Evolutionary conservation across 2,329 filamentous ascomycete species (phyloP), one percentile per base, ranked within the genome.

Genomic region (Aspergillus floridensis): DNA sequence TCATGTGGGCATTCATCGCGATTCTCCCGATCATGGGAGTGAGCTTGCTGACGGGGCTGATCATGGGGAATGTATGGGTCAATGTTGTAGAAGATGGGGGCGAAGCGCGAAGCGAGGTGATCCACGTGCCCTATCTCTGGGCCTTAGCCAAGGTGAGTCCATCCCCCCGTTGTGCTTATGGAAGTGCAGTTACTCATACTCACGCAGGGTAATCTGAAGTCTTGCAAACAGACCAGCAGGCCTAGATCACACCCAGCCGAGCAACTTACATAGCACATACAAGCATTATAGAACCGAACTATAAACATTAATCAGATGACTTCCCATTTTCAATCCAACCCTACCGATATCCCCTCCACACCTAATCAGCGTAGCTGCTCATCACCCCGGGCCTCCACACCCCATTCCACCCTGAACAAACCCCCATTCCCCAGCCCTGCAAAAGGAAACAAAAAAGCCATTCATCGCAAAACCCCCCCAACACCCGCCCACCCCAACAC

Each of bases 1-100:
- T 89, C n/a, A 84, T 86, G 63, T 88, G 86, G 82, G 84, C 86
- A 0, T 87, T 87, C 65, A 79, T 88, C 44, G 77, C 85, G 0
- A 81, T 90, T 41, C 73, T 84, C 12, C 86, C 86, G 0, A 81
- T 89, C 59, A 80, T 88, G 74, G 80, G 73, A 38, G 58, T 83
- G 5, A 78, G 77, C 19, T 70, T 82, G 2, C 48, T 82, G 4
- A 75, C 79, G 4, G 75, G 77, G n/a, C 57, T 72, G 1, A 74
- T 77, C 16, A 63, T 84, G 61, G 82, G 82, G 0, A 84, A 84
- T 72, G 81, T 83, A 3, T 81, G 80, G 78, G 81, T 83, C 57
- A 77, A 74, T 16, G 71, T 71, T 19, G 65, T 62, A 8, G 38
- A 16, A 5, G 19, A 35, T 24, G 32, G 59, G 56, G 22, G 57